Percentiles rank a stretch among this genome's conserved stretches.
phyloP scores from a whole-genome alignment of 2,329 filamentous ascomycete species.

The Catunica adiposa region DNA sequence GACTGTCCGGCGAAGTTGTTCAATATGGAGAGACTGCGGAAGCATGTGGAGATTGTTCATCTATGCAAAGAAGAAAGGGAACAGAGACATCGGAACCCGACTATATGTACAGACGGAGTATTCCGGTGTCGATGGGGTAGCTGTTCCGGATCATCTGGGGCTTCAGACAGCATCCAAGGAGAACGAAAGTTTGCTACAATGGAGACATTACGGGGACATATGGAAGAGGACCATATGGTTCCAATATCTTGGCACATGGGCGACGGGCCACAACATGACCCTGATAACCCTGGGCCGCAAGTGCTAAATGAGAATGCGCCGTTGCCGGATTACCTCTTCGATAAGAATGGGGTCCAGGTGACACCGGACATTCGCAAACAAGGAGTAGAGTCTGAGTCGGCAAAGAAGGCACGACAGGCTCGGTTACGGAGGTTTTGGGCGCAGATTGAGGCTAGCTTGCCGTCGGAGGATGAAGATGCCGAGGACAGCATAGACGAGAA shows the following conservation, averaged over 20 bases:
- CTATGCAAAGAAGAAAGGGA: slow-evolving; percentile 15
- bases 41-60: slow-evolving; percentile 38
- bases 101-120: not conserved
- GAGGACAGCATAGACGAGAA: slow-evolving; percentile 21
- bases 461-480: slow-evolving; percentile 16
- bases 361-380: slow-evolving; percentile 41
- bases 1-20: slow-evolving; percentile 43
- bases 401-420: slow-evolving; percentile 28
- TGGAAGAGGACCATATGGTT: slow-evolving; percentile 37
- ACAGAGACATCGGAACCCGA: not conserved
- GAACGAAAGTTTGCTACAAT: slow-evolving; percentile 13
- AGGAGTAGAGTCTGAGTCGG: slow-evolving; percentile 30
- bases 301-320: slow-evolving; percentile 15
- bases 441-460: slow-evolving; percentile 31
- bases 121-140: slow-evolving; percentile 21
- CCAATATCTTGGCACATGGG: slow-evolving; percentile 41
- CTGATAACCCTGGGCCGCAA: slow-evolving; percentile 12
- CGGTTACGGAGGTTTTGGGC: slow-evolving; percentile 28
- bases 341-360: slow-evolving; percentile 36
- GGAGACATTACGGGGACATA: slow-evolving; percentile 29
- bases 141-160: slow-evolving; percentile 16
- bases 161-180: not conserved
- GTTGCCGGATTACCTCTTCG: slow-evolving; percentile 35
- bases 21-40: slow-evolving; percentile 41
- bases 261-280: slow-evolving; percentile 30